Evolutionary conservation across 257 asterid species (phyloP), one percentile per base, ranked within the genome.

Genomic region (Salvia rosmarinus): DNA sequence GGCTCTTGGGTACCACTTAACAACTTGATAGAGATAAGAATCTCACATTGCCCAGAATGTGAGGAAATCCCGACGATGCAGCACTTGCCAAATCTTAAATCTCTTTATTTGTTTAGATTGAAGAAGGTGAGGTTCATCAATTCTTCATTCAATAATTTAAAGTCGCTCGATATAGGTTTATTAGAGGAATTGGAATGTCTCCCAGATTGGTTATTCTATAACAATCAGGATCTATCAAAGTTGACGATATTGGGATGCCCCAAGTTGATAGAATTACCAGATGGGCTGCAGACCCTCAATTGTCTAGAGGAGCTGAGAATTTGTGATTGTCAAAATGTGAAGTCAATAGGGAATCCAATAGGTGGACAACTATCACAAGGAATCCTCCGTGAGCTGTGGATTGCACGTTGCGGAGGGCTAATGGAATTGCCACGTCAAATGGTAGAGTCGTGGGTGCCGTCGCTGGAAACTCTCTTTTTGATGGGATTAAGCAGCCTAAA

Each of bases 1-100:
- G 42, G 10, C 42, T n/a, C 1, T 6, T 28, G 64, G 19, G 20
- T 28, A 57, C 10, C 3, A 0, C 34, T 64, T 1, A 64, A 20
- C 34, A 54, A 54, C 2, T 54, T 54, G 60, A 21, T 3, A 3
- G 5, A 54, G 34, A 20, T 54, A 20, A 54, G 16, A 21, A 34
- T 54, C n/a, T 9, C 16, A 1, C 0, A 9, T 32, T 54, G 60
- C 60, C 1, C 1, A 0, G 35, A 20, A 9, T 54, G 60, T 21
- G 7, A 54, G 2, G 16, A 52, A 19, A 19, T 52, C 14, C 59
- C 59, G 0, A 19, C 3, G 6, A 0, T 52, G 59, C 32, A 25
- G 6, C 60, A 9, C 19, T 66, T 66, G 47, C 19, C 46, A n/a
- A 30, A 12, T 28, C 83, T 78, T 49, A 20, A 56, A 17, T 13